Base-by-base conservation (phyloP, 768 basidiomycete species). In the Naganishia kalamii region DNA sequence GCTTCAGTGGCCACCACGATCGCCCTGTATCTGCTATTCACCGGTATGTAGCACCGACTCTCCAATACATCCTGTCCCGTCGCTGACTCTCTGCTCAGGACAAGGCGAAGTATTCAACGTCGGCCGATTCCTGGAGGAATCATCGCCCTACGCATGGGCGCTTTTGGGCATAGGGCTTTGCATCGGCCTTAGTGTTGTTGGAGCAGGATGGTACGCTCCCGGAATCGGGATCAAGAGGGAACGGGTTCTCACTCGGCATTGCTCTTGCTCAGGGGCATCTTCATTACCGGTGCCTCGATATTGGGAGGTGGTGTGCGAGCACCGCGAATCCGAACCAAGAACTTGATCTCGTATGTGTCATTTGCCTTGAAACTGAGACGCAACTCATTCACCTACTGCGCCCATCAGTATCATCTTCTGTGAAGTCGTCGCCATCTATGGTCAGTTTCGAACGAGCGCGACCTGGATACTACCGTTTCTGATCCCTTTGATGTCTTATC, bases 371-470 rank as follows among this genome's bases (percentile, higher is more conserved):
- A 21, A 12, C 43, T 11, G 27, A 33, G 4, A 12, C 69, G n/a
- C 64, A 41, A 27, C 8, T 35, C 1, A 48, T 40, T 11, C 40
- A 27, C 21, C 21, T 29, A 7, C 37, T 23, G 0, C 12, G 0
- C 17, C 0, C 17, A 8, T 12, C 73, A 97, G 94, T 70, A 92
- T 98, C 81, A 97, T 99, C 74, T 97, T 98, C 83, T 97, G 94
- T 79, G 94, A 98, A 81, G 96, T 97, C 74, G 93, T 99, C 30
- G 96, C 94, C 65, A 98, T 99, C 74, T 98, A 98, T 80, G 96
- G 78, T 79, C 41, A 25, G 76, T 65, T 19, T 17, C 19, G 10
- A 19, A 1, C 21, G 23, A 35, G 27, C 40, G 19, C 21, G 19
- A n/a, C 21, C 12, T 41, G 17, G 44, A 37, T 62, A 13, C 15